Evolutionary conservation across 495 filamentous ascomycete species (phyloP).

Genomic region (Penicillium pulvis): DNA sequence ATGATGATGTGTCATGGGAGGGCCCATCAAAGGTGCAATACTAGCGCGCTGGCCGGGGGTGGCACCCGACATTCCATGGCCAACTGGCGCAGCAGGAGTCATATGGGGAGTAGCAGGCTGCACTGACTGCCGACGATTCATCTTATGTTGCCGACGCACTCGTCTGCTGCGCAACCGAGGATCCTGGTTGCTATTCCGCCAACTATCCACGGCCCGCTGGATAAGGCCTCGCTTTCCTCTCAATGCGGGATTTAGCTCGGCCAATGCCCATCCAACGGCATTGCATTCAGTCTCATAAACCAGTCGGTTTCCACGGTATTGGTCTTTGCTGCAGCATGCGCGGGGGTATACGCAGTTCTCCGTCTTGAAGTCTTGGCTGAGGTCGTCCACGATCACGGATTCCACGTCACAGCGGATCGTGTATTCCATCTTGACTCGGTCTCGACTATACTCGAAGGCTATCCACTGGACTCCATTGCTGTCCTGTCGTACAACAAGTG

Average conservation of each 20-base stretch:
- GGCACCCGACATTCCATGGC: conserved; percentile 35
- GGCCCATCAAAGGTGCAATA: conserved; percentile 63
- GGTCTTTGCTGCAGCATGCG: conserved; percentile 92
- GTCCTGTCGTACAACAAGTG: conserved; percentile 91
- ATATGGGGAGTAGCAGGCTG: conserved; percentile 53
- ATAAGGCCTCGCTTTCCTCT: conserved; percentile 94
- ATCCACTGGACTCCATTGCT: conserved; percentile 99
- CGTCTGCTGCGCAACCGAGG: conserved; percentile 84
- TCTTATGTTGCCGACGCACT: conserved; percentile 93
- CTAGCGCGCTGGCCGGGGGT: conserved; percentile 47
- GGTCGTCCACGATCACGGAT: conserved; percentile 86
- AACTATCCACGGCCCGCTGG: conserved; percentile 95
- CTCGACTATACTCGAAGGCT: conserved; percentile 95
- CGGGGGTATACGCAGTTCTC: conserved; percentile 98
- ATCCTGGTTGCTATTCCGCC: conserved; percentile 98
- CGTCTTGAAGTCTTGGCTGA: conserved; percentile 87
- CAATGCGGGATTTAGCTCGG: conserved; percentile 86
- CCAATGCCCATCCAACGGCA: conserved; percentile 94
- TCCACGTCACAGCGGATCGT: conserved; percentile 98
- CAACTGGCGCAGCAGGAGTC: conserved; percentile 33
- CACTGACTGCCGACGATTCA: conserved; percentile 70
- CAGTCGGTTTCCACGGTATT: conserved; percentile 91
- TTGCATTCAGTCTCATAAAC: conserved; percentile 99
- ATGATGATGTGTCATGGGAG: conserved; percentile 74
- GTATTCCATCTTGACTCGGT: conserved; percentile 99